These are phyloP conservation scores for Trichoderma guizhouense DNA, from an alignment of 2,329 filamentous ascomycete species.

Conservation along the genomic window DNA sequence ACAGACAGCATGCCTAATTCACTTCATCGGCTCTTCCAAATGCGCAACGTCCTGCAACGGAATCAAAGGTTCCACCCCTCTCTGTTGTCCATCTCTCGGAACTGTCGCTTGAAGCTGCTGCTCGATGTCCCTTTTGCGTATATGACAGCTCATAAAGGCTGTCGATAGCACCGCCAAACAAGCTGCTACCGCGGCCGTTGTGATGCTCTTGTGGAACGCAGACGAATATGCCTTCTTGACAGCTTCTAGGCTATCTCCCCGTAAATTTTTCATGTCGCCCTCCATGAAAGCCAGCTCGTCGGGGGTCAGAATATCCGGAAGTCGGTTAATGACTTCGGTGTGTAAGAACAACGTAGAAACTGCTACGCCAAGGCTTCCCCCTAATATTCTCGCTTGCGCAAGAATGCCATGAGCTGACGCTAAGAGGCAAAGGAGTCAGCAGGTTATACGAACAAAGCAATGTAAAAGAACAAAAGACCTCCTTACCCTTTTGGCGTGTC, in stretches of 20 bases:
- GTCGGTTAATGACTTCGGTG: constrained; percentile 28
- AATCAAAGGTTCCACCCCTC: not conserved
- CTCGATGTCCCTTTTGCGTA: constrained; percentile 20
- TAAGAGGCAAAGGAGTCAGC: constrained; percentile 23
- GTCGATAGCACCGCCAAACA: constrained; percentile 40
- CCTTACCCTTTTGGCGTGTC: constrained; percentile 44
- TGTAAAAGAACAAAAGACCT: not conserved
- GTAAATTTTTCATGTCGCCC: constrained; percentile 24
- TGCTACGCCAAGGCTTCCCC: constrained; percentile 54
- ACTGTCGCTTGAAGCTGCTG: constrained; percentile 24
- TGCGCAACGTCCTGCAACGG: not conserved
- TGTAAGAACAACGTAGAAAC: constrained; percentile 47
- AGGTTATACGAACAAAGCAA: constrained; percentile 18
- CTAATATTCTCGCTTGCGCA: constrained; percentile 49
- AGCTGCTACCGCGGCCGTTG: constrained; percentile 41
- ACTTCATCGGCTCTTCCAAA: not conserved
- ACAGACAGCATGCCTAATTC: not conserved
- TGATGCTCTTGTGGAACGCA: constrained; percentile 47
- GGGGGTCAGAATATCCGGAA: constrained; percentile 29
- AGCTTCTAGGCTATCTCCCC: constrained; percentile 28
- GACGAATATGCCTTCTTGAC: constrained; percentile 41
- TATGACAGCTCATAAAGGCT: constrained; percentile 37
- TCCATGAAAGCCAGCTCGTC: constrained; percentile 30
- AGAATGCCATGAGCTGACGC: constrained; percentile 52
- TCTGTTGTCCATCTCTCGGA: constrained; percentile 17